phyloP scores from a whole-genome alignment of 495 filamentous ascomycete species.

The Talaromyces trachyspermus region DNA sequence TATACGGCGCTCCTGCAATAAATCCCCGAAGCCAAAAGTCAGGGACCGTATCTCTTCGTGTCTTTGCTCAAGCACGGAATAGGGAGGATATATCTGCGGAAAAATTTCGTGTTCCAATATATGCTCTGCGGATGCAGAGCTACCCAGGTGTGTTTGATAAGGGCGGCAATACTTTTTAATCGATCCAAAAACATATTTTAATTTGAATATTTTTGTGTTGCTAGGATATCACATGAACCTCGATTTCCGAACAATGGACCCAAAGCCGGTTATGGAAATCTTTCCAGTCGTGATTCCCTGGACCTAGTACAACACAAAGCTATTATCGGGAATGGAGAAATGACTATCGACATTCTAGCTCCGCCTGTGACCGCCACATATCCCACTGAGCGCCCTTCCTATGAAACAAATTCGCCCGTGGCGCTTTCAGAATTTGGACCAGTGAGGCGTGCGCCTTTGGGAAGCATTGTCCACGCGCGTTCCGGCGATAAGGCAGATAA shows the following conservation, averaged over 20 bases:
- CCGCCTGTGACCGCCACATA: neutral
- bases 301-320: neutral
- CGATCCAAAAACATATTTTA: neutral
- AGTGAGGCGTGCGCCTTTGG: conserved; percentile 10
- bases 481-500: conserved; percentile 27
- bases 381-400: neutral
- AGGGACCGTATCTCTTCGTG: conserved; percentile 12
- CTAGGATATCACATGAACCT: conserved; percentile 8
- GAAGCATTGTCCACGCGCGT: conserved; percentile 19
- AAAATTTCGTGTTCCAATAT: conserved; percentile 17
- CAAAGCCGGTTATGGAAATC: conserved; percentile 13
- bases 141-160: conserved; percentile 13
- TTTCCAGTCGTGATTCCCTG: conserved; percentile 17
- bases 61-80: conserved; percentile 14
- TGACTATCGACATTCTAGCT: neutral
- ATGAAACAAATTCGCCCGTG: conserved; percentile 8
- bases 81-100: conserved; percentile 12
- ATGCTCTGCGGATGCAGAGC: conserved; percentile 24
- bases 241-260: conserved; percentile 13
- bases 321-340: neutral
- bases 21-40: conserved; percentile 16
- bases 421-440: conserved; percentile 9
- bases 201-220: neutral
- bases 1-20: conserved; percentile 11
- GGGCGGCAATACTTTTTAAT: neutral